Base-by-base conservation (phyloP, 208 protist species). In the Leishmania lainsoni region DNA sequence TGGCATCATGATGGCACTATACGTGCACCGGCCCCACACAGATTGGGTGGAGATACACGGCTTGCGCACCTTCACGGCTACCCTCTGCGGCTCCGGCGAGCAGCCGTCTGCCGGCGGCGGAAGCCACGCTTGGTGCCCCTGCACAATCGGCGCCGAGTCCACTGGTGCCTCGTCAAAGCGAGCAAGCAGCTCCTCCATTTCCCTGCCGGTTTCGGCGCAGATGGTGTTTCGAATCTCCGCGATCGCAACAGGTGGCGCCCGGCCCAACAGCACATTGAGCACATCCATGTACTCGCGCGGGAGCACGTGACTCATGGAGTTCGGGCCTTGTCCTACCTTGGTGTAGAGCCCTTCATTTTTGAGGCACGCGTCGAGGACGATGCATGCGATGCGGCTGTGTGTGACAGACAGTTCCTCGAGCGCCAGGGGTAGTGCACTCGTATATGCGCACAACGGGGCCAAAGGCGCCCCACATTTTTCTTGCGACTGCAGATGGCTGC, bases 21-120 rank as follows among this genome's bases (percentile, higher is more conserved):
- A 94, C 14, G 89, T 95, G 45, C 83, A 84, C 14, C 98, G 81
- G 81, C 98, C 96, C 87, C 92, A 97, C 49, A 83, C 82, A n/a
- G 96, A 85, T 48, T 98, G 94, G 54, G 87, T 87, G 12, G 75
- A 82, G 51, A 98, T 92, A 51, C 89, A 84, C 45, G 94, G 94
- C 83, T 98, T 97, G 39, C 96, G 97, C 65, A 99, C 96, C 87
- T 99, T 99, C 29, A 99, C 97, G 4, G 97, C 98, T 14, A 99
- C 97, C 65, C 66, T 72, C 72, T 59, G 58, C 51, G 69, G 74
- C 51, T 84, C 78, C 3, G 82, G 39, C 5, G 80, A 81, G 14
- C 78, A 86, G 42, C 70, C 61, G 51, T 81, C 78, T 20, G 29
- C 69, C 32, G 80, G 65, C 5, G 79, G 79, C 1, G 85, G 84